Conservation (phyloP, 345 rosid genomes). For the Microcos paniculata region DNA sequence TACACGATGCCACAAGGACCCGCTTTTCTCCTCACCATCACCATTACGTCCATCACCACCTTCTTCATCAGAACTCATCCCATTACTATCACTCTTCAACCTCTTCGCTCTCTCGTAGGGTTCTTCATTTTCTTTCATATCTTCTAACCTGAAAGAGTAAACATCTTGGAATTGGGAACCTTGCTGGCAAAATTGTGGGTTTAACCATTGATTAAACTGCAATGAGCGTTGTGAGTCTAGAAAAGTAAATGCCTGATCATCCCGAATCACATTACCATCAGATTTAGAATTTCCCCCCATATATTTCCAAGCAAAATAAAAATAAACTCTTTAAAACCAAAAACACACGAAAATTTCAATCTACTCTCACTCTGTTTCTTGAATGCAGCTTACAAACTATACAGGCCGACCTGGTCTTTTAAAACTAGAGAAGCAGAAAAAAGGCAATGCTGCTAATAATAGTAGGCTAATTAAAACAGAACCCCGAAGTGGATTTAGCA, state of each 20-base stretch:
- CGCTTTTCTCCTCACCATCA: neutral
- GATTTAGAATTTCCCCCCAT: slow-evolving; percentile 11
- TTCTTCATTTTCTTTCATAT: slow-evolving; percentile 7
- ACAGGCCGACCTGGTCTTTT: neutral
- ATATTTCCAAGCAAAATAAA: neutral
- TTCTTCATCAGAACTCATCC: neutral
- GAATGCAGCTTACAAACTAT: neutral
- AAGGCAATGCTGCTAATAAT: neutral
- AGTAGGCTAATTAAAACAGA: neutral
- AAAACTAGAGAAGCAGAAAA: neutral
- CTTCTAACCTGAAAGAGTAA: neutral
- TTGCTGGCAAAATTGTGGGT: neutral
- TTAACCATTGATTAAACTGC: slow-evolving; percentile 12
- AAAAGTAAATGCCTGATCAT: neutral
- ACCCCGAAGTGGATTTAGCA: neutral
- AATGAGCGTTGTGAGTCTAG: neutral
- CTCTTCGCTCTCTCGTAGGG: slow-evolving; percentile 1
- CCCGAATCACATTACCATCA: neutral
- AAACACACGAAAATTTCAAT: neutral
- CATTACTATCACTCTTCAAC: neutral
- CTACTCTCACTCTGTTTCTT: neutral
- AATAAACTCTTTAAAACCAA: neutral
- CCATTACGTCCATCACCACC: slow-evolving; percentile 15
- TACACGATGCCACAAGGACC: slow-evolving; percentile 17
- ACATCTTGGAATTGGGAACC: slow-evolving; percentile 5